Evolutionary conservation across 805 yeast genomes (phyloP).

Genomic region (Starmera pachycereana): DNA sequence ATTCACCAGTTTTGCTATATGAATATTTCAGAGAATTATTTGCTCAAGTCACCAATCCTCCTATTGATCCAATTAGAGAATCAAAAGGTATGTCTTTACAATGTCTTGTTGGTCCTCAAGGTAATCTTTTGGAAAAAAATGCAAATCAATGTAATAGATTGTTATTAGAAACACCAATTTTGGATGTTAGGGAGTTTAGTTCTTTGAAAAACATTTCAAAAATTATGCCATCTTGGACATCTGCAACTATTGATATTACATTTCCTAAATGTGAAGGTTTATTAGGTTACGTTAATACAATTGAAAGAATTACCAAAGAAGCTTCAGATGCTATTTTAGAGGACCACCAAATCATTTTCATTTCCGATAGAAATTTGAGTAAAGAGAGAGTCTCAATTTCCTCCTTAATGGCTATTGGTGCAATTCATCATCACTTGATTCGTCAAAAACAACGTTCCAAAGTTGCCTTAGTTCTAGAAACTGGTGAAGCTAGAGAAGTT

Average conservation of each 20-base stretch:
- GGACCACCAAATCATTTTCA: conserved; percentile 61
- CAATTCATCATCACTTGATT: conserved; percentile 93
- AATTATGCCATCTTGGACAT: conserved; percentile 82
- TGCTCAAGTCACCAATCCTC: conserved; percentile 98
- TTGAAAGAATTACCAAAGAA: conserved; percentile 79
- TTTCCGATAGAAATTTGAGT: conserved; percentile 60
- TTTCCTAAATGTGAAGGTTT: conserved; percentile 77
- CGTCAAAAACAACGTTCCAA: conserved; percentile 93
- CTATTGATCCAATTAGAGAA: conserved; percentile 97
- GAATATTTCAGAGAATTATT: conserved; percentile 94
- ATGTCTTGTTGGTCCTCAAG: conserved; percentile 98
- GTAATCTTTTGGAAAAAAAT: conserved; percentile 86
- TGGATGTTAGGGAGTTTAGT: conserved; percentile 59
- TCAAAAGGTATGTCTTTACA: conserved; percentile 94
- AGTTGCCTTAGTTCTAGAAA: conserved; percentile 84
- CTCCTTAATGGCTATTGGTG: conserved; percentile 88
- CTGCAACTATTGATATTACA: conserved; percentile 77
- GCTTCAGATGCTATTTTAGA: conserved; percentile 79
- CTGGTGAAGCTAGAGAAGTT: conserved; percentile 96
- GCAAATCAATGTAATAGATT: conserved; percentile 87
- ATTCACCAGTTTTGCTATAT: conserved; percentile 81
- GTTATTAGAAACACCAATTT: conserved; percentile 71
- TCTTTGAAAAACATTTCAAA: conserved; percentile 65
- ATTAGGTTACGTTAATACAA: conserved; percentile 72
- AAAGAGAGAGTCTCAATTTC: conserved; percentile 68